Conservation (phyloP, 1,284 basidiomycete species). For the Puccinia novopanici region DNA sequence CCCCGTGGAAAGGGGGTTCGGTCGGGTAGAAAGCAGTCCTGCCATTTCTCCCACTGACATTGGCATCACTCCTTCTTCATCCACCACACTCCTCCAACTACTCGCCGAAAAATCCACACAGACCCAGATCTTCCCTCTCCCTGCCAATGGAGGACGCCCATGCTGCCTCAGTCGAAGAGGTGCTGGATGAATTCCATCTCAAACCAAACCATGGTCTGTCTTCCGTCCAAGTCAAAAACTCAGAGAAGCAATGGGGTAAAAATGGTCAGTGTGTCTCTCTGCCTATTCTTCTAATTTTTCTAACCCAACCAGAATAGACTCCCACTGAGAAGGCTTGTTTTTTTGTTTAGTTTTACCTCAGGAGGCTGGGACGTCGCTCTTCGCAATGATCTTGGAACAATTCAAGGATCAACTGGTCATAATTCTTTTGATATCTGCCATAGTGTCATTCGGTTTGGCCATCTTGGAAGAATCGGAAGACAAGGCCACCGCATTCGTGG, state of each 20-base stretch:
- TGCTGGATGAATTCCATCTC: slow-evolving; percentile 52
- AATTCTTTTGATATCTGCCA: slow-evolving; percentile 85
- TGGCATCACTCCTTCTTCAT: too few species aligned
- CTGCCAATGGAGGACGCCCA: slow-evolving; percentile 53
- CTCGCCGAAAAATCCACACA: not conserved
- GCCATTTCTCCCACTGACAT: too few species aligned
- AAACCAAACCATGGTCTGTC: slow-evolving; percentile 52
- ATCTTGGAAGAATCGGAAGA: slow-evolving; percentile 74
- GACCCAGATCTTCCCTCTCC: not conserved
- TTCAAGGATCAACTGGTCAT: slow-evolving; percentile 94
- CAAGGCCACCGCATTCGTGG: slow-evolving; percentile 76
- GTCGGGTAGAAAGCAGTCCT: too few species aligned
- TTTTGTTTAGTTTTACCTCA: slow-evolving; percentile 74
- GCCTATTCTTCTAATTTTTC: not conserved
- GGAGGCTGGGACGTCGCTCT: slow-evolving; percentile 70
- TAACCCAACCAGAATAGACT: not conserved
- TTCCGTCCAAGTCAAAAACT: slow-evolving; percentile 43
- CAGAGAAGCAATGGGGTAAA: slow-evolving; percentile 67
- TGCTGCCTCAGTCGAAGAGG: slow-evolving; percentile 52
- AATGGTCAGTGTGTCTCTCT: slow-evolving; percentile 67
- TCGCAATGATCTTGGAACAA: slow-evolving; percentile 91
- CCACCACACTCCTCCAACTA: too few species aligned
- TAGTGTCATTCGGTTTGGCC: slow-evolving; percentile 84
- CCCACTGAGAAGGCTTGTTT: not conserved
- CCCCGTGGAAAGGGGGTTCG: too few species aligned